Evolutionary conservation across 169 alveolate genomes (phyloP).

Genomic region (Eimeria acervulina): DNA sequence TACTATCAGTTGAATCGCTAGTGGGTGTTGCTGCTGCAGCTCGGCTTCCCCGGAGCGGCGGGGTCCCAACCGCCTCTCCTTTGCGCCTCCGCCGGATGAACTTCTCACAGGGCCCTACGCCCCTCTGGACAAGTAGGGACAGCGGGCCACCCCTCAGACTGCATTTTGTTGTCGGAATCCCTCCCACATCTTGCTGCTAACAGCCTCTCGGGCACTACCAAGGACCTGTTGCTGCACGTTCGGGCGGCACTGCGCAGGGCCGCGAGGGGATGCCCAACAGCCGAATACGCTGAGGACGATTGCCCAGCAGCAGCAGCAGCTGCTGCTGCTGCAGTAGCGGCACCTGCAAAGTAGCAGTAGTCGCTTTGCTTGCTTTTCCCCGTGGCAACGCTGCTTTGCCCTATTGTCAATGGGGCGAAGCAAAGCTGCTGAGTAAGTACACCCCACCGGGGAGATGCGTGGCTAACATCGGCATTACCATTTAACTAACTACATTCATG

Average conservation of each 20-base stretch:
- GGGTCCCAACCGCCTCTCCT: constrained; percentile 73
- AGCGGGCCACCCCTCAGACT: background rate
- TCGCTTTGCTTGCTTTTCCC: background rate
- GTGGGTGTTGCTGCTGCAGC: constrained; percentile 47
- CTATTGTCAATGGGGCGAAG: background rate
- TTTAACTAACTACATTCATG: background rate
- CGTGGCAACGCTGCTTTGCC: background rate
- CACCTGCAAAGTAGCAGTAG: background rate
- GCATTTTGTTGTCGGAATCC: background rate
- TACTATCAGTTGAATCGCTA: background rate
- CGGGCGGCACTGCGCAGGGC: background rate
- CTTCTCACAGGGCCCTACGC: constrained; percentile 82
- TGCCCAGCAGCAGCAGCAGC: background rate
- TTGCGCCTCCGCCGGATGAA: constrained; percentile 84
- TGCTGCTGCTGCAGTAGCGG: background rate
- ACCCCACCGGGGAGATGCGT: background rate
- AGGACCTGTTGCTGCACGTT: background rate
- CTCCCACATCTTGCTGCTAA: background rate
- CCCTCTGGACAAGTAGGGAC: constrained; percentile 70
- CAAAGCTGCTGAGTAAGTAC: background rate
- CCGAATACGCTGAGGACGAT: background rate
- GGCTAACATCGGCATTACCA: background rate
- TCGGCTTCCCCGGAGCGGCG: constrained; percentile 79
- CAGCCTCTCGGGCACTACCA: background rate
- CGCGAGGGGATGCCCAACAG: background rate